A percentile compares a stretch with the other conserved stretches of the same genome.
Evolutionary conservation across 2,329 filamentous ascomycete genomes (phyloP).

Genomic region (Blumeriella jaapii): DNA sequence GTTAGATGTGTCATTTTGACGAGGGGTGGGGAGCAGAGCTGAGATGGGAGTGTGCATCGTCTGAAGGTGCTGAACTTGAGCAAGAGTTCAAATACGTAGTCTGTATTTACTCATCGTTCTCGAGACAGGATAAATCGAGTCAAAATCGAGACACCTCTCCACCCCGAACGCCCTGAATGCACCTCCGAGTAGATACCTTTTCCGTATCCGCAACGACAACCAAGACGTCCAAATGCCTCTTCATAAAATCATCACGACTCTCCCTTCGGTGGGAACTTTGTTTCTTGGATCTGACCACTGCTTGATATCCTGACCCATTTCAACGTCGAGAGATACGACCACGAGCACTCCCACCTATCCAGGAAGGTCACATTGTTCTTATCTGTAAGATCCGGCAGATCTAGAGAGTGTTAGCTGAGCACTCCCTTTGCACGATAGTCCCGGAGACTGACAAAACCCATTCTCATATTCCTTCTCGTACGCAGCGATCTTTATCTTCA

Average conservation of each 20-base stretch:
- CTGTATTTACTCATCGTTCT: too few species aligned
- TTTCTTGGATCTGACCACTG: conserved; percentile 52
- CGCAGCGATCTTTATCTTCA: conserved; percentile 57
- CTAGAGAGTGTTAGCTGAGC: conserved; percentile 28
- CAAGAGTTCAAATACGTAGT: too few species aligned
- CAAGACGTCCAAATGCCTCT: neutral
- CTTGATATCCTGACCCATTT: conserved; percentile 65
- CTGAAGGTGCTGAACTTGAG: neutral
- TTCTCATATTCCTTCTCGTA: conserved; percentile 72
- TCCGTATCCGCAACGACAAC: too few species aligned
- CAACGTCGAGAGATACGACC: conserved; percentile 66
- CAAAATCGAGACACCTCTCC: too few species aligned
- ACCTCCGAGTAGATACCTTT: too few species aligned
- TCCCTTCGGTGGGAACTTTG: conserved; percentile 66
- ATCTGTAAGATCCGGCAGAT: conserved; percentile 64
- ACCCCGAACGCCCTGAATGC: neutral
- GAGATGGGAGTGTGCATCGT: too few species aligned
- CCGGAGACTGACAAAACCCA: conserved; percentile 59
- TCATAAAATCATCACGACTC: conserved; percentile 22
- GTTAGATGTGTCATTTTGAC: conserved; percentile 21
- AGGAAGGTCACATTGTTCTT: conserved; percentile 54
- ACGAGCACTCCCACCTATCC: conserved; percentile 69
- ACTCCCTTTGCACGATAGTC: neutral
- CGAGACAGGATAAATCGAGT: too few species aligned
- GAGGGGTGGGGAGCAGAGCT: conserved; percentile 19